phyloP scores from a whole-genome alignment of 1,284 basidiomycete genomes.

The Apiotrichum brassicae region DNA sequence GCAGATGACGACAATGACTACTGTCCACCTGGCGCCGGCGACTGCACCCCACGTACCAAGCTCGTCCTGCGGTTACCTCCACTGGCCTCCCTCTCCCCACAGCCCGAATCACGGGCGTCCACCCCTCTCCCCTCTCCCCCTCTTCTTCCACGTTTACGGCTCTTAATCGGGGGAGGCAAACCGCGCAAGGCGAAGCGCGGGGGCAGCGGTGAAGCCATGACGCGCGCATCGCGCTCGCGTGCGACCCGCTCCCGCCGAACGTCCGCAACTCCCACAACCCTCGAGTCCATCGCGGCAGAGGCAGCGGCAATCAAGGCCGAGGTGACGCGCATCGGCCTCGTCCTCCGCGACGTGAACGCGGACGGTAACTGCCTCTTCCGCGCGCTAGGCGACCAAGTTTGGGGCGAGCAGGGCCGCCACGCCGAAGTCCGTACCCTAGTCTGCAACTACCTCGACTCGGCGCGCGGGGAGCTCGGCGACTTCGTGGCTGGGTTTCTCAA shows the following conservation, averaged over 20 bases:
- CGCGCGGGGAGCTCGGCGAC: constrained; percentile 30
- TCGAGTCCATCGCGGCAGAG: constrained; percentile 24
- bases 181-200: constrained; percentile 2
- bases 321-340: constrained; percentile 26
- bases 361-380: constrained; percentile 44
- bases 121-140: not conserved
- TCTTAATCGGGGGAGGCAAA: constrained; percentile 3
- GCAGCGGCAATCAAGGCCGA: constrained; percentile 23
- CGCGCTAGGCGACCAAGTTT: constrained; percentile 37
- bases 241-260: constrained; percentile 14
- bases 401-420: constrained; percentile 36
- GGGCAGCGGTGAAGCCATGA: not conserved
- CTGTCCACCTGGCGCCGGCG: not conserved
- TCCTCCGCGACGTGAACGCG: constrained; percentile 36
- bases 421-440: constrained; percentile 34
- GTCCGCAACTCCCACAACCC: constrained; percentile 16
- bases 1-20: not conserved
- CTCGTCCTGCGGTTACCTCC: not conserved
- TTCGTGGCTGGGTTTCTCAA: constrained; percentile 33
- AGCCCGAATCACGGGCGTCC: no score
- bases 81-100: not conserved
- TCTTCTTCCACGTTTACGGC: not conserved
- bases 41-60: not conserved
- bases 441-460: constrained; percentile 36
- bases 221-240: constrained; percentile 8